phyloP scores from a whole-genome alignment of 1,139 yeast genomes.

The Scheffersomyces lignicola region DNA sequence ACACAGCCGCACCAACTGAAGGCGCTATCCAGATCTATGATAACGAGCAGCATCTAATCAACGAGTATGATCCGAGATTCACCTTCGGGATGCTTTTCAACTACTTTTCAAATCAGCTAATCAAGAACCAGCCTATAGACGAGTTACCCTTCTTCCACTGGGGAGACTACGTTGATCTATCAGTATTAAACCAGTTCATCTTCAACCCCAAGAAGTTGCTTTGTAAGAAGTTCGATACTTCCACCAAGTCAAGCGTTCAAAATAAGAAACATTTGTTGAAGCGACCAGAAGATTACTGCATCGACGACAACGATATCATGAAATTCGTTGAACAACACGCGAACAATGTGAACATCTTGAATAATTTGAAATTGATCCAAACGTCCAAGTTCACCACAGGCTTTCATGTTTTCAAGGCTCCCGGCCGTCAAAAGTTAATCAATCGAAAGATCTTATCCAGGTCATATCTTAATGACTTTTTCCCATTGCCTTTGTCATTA shows the following conservation, averaged over 20 bases:
- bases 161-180: constrained; percentile 36
- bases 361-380: constrained; percentile 8
- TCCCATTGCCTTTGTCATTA: constrained; percentile 42
- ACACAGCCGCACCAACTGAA: constrained; percentile 2
- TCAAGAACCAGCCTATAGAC: constrained; percentile 7
- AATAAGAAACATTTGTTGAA: constrained; percentile 20
- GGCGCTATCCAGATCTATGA: constrained; percentile 7
- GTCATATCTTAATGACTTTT: constrained; percentile 44
- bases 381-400: constrained; percentile 24
- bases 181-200: constrained; percentile 21
- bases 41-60: constrained; percentile 16
- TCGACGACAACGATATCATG: constrained; percentile 27
- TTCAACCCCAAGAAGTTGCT: constrained; percentile 15
- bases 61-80: constrained; percentile 33
- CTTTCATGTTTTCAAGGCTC: constrained; percentile 36
- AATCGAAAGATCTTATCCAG: constrained; percentile 32
- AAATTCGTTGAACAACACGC: constrained; percentile 7
- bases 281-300: constrained; percentile 23
- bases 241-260: constrained; percentile 13
- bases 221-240: constrained; percentile 25
- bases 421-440: constrained; percentile 31
- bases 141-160: constrained; percentile 34
- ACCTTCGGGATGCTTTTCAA: constrained; percentile 28
- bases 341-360: constrained; percentile 9
- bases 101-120: constrained; percentile 16